Percentiles rank a stretch among this genome's conserved stretches.
phyloP scores from a whole-genome alignment of 805 yeast genomes.

The Ogataea minuta region DNA sequence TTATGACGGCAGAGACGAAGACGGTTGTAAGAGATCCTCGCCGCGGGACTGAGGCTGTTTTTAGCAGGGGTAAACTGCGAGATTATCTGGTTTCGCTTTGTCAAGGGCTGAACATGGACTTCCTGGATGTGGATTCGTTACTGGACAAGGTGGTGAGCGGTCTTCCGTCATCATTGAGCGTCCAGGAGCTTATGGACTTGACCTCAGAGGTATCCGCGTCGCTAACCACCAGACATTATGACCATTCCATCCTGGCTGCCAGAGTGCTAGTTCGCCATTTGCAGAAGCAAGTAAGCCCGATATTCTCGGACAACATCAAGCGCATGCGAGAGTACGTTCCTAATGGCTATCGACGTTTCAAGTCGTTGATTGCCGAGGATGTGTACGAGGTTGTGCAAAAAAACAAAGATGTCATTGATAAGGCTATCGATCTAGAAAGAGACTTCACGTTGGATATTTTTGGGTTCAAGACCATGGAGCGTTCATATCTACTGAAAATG shows the following conservation, averaged over 20 bases:
- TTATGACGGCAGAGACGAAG: conserved; percentile 15
- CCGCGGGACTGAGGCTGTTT: conserved; percentile 7
- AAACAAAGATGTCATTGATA: conserved; percentile 59
- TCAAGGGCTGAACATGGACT: conserved; percentile 39
- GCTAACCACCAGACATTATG: conserved; percentile 92
- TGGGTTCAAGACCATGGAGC: conserved; percentile 89
- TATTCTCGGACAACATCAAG: conserved; percentile 68
- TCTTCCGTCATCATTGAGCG: conserved; percentile 46
- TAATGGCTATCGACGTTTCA: conserved; percentile 62
- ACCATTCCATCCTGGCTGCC: conserved; percentile 88
- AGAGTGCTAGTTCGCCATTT: conserved; percentile 81
- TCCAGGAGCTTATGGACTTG: conserved; percentile 37
- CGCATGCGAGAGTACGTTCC: conserved; percentile 67
- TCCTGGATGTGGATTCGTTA: conserved; percentile 45
- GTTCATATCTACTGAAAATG: conserved; percentile 73
- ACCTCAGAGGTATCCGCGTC: conserved; percentile 96
- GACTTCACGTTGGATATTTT: conserved; percentile 80
- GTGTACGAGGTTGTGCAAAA: conserved; percentile 56
- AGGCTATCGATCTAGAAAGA: conserved; percentile 66
- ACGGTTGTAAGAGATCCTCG: conserved; percentile 6
- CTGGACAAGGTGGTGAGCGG: conserved; percentile 48
- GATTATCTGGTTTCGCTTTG: conserved; percentile 12
- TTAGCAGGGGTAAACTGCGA: conserved; percentile 13
- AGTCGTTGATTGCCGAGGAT: conserved; percentile 62
- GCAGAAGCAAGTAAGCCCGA: conserved; percentile 79